Evolutionary conservation across 306 rosid genomes (phyloP).

Genomic region (Prunus campanulata): DNA sequence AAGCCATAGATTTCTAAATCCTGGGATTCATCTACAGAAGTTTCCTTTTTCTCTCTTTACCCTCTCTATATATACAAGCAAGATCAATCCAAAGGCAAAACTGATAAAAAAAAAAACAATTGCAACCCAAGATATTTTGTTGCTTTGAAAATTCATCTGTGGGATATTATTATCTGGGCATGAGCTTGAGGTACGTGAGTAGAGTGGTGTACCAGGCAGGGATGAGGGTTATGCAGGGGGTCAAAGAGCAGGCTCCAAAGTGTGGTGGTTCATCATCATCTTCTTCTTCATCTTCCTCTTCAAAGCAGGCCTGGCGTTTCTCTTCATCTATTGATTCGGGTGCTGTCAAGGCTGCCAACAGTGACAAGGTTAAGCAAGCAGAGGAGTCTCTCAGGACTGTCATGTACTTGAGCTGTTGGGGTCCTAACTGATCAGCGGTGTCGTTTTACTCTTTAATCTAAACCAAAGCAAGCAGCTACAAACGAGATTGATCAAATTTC

Average conservation of each 20-base stretch:
- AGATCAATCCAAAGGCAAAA: background rate
- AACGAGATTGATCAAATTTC: too few species aligned
- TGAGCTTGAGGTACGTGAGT: slow-evolving; percentile 57
- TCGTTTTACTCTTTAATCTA: background rate
- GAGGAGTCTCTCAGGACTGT: slow-evolving; percentile 73
- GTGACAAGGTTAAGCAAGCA: slow-evolving; percentile 30
- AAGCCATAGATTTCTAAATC: slow-evolving; percentile 5
- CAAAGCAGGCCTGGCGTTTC: slow-evolving; percentile 34
- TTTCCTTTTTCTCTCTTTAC: too few species aligned
- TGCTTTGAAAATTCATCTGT: background rate
- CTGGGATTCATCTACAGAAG: background rate
- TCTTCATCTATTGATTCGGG: slow-evolving; percentile 24
- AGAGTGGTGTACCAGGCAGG: slow-evolving; percentile 35
- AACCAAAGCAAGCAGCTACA: too few species aligned
- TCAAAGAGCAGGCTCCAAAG: slow-evolving; percentile 57
- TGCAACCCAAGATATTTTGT: background rate
- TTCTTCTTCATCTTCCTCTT: slow-evolving; percentile 28
- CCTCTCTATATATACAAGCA: background rate
- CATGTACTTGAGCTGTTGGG: slow-evolving; percentile 90
- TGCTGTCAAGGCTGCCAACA: slow-evolving; percentile 17
- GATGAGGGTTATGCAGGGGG: slow-evolving; percentile 33
- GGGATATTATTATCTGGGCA: slow-evolving; percentile 14
- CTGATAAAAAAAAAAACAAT: background rate
- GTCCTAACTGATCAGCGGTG: slow-evolving; percentile 33
- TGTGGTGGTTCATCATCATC: slow-evolving; percentile 37